A percentile compares a stretch with the other conserved stretches of the same genome.
These are phyloP conservation scores for Urtica urens DNA, from an alignment of 306 rosid genomes.

Conservation along the genomic window DNA sequence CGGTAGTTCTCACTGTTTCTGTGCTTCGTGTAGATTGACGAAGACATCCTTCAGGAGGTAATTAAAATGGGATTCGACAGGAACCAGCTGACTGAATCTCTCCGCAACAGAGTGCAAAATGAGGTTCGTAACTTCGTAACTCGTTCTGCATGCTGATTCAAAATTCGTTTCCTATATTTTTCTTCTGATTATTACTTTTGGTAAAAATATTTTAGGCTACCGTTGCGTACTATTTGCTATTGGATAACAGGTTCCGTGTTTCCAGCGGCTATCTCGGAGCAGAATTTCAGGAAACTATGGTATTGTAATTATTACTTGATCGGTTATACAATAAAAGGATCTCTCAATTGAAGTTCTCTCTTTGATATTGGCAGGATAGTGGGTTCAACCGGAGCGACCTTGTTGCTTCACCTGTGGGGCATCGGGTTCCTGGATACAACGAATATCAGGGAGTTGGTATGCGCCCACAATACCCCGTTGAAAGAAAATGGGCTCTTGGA, in stretches of 20 bases:
- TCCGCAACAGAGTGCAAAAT: conserved; percentile 64
- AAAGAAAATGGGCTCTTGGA: conserved; percentile 97
- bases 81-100: conserved; percentile 63
- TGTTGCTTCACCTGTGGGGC: conserved; percentile 54
- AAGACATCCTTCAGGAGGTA: conserved; percentile 78
- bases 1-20: too few relatives aligned
- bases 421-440: conserved; percentile 55
- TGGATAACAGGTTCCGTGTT: conserved; percentile 74
- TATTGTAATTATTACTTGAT: conserved; percentile 20
- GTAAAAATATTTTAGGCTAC: conserved; percentile 85
- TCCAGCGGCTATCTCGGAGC: conserved; percentile 90
- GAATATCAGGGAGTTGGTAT: conserved; percentile 54
- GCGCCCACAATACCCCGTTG: conserved; percentile 59
- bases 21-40: conserved; percentile 61
- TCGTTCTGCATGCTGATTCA: conserved; percentile 1
- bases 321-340: too few relatives aligned
- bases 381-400: conserved; percentile 44
- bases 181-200: too few relatives aligned
- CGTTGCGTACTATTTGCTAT: conserved; percentile 69
- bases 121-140: conserved; percentile 44
- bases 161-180: too few relatives aligned
- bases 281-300: conserved; percentile 83
- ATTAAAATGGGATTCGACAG: conserved; percentile 73
- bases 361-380: conserved; percentile 34
- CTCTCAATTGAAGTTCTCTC: too few relatives aligned